Evolutionary conservation across 805 yeast genomes (phyloP).

Genomic region (Sugiyamaella marilandica): DNA sequence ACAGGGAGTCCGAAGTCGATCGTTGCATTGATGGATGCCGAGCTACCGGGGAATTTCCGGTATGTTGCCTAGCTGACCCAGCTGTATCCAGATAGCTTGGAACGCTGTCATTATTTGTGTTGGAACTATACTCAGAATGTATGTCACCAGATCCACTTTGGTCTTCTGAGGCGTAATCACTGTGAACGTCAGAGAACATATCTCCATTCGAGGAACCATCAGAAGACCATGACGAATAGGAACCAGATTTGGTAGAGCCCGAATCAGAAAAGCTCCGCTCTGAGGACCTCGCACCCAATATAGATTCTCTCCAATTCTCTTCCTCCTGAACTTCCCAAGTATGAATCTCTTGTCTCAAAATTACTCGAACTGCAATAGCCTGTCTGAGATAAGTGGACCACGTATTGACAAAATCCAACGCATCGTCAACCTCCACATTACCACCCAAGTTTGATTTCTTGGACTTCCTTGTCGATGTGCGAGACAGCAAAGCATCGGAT

Average conservation of each 20-base stretch:
- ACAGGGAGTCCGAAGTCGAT: not conserved
- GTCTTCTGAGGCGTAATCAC: not conserved
- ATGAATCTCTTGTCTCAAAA: conserved; percentile 24
- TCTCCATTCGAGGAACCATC: not conserved
- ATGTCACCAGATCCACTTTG: not conserved
- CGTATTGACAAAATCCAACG: conserved; percentile 28
- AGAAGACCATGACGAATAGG: not conserved
- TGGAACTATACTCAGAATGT: not conserved
- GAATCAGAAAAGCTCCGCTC: not conserved
- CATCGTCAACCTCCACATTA: conserved; percentile 24
- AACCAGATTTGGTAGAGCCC: not conserved
- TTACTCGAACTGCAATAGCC: conserved; percentile 31
- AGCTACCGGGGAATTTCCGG: not conserved
- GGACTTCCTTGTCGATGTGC: not conserved
- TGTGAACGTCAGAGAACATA: not conserved
- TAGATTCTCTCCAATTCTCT: conserved; percentile 14
- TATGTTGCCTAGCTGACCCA: not conserved
- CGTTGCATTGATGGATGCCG: not conserved
- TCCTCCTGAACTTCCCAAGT: conserved; percentile 22
- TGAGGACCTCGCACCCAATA: not conserved
- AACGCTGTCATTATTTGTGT: not conserved
- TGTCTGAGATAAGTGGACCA: conserved; percentile 31
- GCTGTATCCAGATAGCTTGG: not conserved
- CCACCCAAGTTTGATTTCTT: not conserved
- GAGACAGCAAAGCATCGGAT: conserved; percentile 3